These are phyloP conservation scores for Leishmania tropica DNA, from an alignment of 208 protist genomes.

Conservation along the genomic window DNA sequence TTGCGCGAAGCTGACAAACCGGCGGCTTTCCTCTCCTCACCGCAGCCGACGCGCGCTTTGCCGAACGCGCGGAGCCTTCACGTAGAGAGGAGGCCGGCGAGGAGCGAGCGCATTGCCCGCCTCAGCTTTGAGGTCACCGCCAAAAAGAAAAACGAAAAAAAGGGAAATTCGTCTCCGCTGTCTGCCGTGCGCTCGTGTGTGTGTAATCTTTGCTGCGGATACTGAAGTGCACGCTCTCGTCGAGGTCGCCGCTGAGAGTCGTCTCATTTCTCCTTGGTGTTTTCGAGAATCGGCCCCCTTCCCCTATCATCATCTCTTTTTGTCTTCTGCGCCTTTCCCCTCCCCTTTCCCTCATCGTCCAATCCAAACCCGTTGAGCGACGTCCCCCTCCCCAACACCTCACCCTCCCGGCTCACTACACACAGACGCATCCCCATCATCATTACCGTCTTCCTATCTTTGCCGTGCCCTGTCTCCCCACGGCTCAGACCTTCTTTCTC, in stretches of 20 bases:
- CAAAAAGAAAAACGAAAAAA: not conserved
- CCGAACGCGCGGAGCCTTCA: not conserved
- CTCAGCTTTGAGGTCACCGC: not conserved
- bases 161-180: not conserved
- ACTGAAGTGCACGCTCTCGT: not conserved
- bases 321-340: not conserved
- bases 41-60: not conserved
- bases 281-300: not conserved
- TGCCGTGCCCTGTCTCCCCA: too few relatives aligned
- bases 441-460: not conserved
- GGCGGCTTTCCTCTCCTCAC: not conserved
- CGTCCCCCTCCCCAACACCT: not conserved
- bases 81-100: not conserved
- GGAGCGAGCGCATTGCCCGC: not conserved
- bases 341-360: not conserved
- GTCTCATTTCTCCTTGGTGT: not conserved
- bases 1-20: not conserved
- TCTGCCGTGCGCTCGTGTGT: not conserved
- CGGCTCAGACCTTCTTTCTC: not conserved
- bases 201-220: not conserved
- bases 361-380: not conserved
- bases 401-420: not conserved
- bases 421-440: not conserved
- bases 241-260: not conserved
- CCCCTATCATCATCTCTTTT: not conserved